These are phyloP conservation scores for Termitomyces titanicus DNA, from an alignment of 768 basidiomycete genomes.

Conservation along the genomic window DNA sequence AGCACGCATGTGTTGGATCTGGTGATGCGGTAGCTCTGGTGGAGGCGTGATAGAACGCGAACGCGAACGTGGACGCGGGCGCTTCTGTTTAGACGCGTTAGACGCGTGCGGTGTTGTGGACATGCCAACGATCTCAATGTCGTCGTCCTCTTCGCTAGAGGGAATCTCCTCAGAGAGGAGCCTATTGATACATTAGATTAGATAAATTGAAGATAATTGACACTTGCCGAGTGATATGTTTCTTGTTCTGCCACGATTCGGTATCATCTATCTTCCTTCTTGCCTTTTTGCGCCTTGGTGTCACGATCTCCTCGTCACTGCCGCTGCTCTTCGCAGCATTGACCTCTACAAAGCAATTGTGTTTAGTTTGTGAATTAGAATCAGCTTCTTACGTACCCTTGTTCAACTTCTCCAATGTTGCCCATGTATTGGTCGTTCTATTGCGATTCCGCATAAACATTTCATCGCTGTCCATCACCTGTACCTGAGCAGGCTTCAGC, in stretches of 20 bases:
- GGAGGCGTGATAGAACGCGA: conserved; percentile 78
- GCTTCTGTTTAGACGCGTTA: conserved; percentile 32
- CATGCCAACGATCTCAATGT: conserved; percentile 31
- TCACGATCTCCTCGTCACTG: conserved; percentile 26
- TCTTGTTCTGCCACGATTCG: conserved; percentile 41
- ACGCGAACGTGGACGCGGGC: conserved; percentile 49
- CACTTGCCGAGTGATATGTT: conserved; percentile 39
- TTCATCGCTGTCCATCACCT: conserved; percentile 57
- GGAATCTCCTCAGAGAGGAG: conserved; percentile 35
- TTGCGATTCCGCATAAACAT: conserved; percentile 67
- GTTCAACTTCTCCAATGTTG: conserved; percentile 49
- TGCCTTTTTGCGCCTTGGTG: conserved; percentile 32
- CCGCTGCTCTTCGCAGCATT: conserved; percentile 13
- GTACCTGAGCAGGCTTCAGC: conserved; percentile 17
- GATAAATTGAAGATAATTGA: not conserved
- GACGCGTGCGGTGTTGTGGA: conserved; percentile 28
- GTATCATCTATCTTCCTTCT: conserved; percentile 32
- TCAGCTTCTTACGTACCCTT: conserved; percentile 41
- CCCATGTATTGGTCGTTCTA: conserved; percentile 56
- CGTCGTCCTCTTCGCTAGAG: conserved; percentile 25
- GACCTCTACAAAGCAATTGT: conserved; percentile 1
- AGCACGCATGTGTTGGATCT: conserved; percentile 52
- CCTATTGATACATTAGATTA: conserved; percentile 19
- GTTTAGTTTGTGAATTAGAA: not conserved
- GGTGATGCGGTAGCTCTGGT: conserved; percentile 51